A percentile compares a stretch with the other conserved stretches of the same genome.
phyloP scores from a whole-genome alignment of 345 rosid species.

The Melastoma malabathricum region DNA sequence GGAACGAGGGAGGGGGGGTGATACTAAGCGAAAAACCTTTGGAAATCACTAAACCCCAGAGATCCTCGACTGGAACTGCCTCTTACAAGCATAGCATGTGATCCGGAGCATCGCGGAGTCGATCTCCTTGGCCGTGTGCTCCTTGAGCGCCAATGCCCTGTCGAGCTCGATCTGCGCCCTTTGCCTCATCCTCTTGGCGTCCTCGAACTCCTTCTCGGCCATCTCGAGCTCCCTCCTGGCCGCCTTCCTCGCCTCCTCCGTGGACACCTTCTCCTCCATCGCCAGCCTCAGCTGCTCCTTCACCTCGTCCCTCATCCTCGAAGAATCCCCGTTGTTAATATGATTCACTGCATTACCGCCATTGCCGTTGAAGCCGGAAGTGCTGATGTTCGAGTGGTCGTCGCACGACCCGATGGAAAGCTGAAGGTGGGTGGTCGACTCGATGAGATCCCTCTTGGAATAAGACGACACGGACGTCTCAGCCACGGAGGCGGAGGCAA shows the following conservation, averaged over 20 bases:
- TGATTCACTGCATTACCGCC: background rate
- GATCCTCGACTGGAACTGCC: constrained; percentile 30
- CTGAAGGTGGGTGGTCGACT: constrained; percentile 38
- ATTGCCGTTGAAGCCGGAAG: background rate
- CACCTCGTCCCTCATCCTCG: constrained; percentile 6
- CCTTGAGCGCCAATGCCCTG: constrained; percentile 51
- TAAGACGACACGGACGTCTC: constrained; percentile 2
- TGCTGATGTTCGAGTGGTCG: constrained; percentile 15
- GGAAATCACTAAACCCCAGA: background rate
- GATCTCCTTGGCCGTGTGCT: constrained; percentile 53
- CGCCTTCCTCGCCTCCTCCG: constrained; percentile 50
- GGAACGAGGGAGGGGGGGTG: no score
- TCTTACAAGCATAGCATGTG: constrained; percentile 70
- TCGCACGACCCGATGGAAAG: constrained; percentile 56
- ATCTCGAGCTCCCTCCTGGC: constrained; percentile 63
- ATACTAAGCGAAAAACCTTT: no score
- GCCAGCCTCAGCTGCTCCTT: constrained; percentile 45
- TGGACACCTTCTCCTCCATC: constrained; percentile 45
- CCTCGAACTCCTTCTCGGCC: constrained; percentile 74
- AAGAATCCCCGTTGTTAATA: background rate
- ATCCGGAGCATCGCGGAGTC: constrained; percentile 53
- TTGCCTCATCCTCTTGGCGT: constrained; percentile 66
- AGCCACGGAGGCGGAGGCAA: background rate
- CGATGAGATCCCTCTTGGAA: constrained; percentile 17
- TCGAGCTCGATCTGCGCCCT: constrained; percentile 69